A percentile compares a stretch with the other conserved stretches of the same genome.
Conservation (phyloP, 2,329 filamentous ascomycete genomes). For the Sclerotinia glacialis region DNA sequence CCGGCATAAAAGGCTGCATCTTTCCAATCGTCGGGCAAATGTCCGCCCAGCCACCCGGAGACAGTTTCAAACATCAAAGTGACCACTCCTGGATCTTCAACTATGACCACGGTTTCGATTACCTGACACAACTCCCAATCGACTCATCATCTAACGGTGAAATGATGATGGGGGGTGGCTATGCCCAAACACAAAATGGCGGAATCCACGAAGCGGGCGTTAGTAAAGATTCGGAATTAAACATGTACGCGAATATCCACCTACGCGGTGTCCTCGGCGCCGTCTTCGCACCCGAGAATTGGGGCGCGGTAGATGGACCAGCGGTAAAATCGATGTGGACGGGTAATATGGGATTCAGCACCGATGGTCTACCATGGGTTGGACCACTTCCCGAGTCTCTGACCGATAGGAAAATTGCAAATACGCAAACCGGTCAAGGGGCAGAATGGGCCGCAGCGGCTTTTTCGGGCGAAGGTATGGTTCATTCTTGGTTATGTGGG, state of each 20-base stretch:
- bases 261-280: background rate
- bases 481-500: constrained; percentile 39
- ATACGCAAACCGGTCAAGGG: background rate
- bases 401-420: background rate
- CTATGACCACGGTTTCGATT: constrained; percentile 12
- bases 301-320: constrained; percentile 47
- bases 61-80: constrained; percentile 16
- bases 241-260: constrained; percentile 11
- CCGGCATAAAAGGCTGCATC: constrained; percentile 50
- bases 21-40: constrained; percentile 52
- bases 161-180: constrained; percentile 17
- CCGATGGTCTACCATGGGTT: constrained; percentile 10
- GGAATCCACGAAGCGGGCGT: background rate
- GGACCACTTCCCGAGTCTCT: background rate
- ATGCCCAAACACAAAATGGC: background rate
- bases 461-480: constrained; percentile 15
- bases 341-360: constrained; percentile 15
- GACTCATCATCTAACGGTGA: background rate
- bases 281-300: constrained; percentile 39
- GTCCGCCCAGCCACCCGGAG: constrained; percentile 1
- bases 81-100: constrained; percentile 19
- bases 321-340: constrained; percentile 37
- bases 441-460: constrained; percentile 11
- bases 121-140: constrained; percentile 13
- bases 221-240: background rate